These are phyloP conservation scores for Pestalotiopsis sp. DNA, from an alignment of 2,329 filamentous ascomycete species.

Conservation along the genomic window DNA sequence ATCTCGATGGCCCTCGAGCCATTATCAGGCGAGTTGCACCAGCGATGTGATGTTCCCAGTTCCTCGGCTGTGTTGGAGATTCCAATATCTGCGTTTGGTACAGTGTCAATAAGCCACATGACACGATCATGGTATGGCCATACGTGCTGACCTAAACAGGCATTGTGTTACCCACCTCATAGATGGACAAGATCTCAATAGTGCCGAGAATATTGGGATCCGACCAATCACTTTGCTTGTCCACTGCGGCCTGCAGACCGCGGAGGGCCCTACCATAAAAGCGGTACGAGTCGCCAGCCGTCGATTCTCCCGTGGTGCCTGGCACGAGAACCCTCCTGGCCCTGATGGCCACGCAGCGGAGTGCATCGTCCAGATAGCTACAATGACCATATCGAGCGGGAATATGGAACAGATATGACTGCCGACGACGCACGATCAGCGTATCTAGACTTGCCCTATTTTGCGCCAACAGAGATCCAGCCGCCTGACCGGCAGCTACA, in stretches of 20 bases:
- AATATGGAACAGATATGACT: conserved; percentile 18
- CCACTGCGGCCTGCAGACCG: conserved; percentile 15
- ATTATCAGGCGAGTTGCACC: conserved; percentile 19
- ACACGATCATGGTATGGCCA: not conserved
- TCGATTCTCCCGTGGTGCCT: not conserved
- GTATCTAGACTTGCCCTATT: conserved; percentile 11
- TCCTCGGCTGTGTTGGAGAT: conserved; percentile 11
- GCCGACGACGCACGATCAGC: conserved; percentile 16
- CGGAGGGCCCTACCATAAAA: conserved; percentile 14
- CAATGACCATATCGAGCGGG: conserved; percentile 17
- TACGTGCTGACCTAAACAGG: not conserved
- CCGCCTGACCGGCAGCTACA: conserved; percentile 18
- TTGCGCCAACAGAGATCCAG: conserved; percentile 14
- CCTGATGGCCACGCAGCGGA: conserved; percentile 20
- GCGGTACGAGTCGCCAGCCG: not conserved
- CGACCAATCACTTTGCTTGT: conserved; percentile 2
- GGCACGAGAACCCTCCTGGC: conserved; percentile 17
- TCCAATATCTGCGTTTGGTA: conserved; percentile 13
- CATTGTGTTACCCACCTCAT: conserved; percentile 16
- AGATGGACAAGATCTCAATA: conserved; percentile 20
- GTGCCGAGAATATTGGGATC: conserved; percentile 18
- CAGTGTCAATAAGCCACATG: not conserved
- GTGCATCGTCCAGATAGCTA: conserved; percentile 18
- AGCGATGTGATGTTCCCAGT: conserved; percentile 18
- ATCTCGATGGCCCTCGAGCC: conserved; percentile 17